Base-by-base conservation (phyloP, 2,329 filamentous ascomycete genomes). In the Proliferodiscus dingleyae region DNA sequence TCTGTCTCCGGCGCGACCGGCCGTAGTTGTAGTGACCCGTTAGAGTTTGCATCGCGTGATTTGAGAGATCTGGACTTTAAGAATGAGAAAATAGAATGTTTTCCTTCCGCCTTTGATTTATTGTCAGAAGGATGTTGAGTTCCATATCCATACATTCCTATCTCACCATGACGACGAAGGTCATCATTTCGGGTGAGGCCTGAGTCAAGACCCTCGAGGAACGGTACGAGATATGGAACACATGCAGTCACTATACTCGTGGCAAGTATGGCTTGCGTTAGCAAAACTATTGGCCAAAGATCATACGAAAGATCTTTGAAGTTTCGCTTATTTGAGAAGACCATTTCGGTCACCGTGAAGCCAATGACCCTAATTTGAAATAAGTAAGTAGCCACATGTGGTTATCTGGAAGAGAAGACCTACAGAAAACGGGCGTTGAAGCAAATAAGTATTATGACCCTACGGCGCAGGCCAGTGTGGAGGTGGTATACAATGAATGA, bases 121-220 rank as follows among this genome's bases (percentile, higher is more conserved):
- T 9, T 29, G 10, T 29, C 26, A 10, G n/a, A 29, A n/a, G 26
- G 5, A 9, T 29, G 10, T 29, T 11, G 10, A 2, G 18, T 13
- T 23, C 9, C 41, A n/a, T 24, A 26, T 13, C 30, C 32, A 28
- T 43, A 29, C n/a, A 7, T 11, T 43, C 41, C 29, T 26, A 9
- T 28, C n/a, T 43, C 32, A 28, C 41, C 41, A n/a, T 22, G 13
- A 23, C 40, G 28, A n/a, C 40, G 40, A n/a, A 43, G 18, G 18
- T 30, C 26, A 13, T 43, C 40, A 24, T 26, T 43, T n/a, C 30
- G 16, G 11, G 33, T 18, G 13, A 43, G 15, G 11, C 40, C 29
- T 9, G 40, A 43, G 10, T 43, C 40, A 15, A 43, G 30, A 34
- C 29, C 24, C 15, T 43, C 40, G 4, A 43, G 28, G 18, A 43